Conservation (phyloP, 371 early-diverging fungal genomes). For the Actinomortierella ambigua region DNA sequence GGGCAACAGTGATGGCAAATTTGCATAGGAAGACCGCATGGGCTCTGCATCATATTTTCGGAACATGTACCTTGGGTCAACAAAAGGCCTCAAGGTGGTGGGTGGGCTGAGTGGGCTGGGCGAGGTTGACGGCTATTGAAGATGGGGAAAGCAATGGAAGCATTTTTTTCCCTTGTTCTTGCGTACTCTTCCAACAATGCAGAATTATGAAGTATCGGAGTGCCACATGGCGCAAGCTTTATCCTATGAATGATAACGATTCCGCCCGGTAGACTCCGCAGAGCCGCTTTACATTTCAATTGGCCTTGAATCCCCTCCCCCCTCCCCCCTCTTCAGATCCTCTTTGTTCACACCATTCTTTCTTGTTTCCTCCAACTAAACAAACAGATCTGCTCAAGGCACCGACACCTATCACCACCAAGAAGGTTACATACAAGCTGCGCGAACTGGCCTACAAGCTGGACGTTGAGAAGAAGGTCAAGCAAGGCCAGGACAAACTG, state of each 20-base stretch:
- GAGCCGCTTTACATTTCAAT: too few relatives aligned
- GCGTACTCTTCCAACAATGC: neutral
- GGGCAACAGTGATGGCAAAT: too few relatives aligned
- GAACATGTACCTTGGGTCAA: too few relatives aligned
- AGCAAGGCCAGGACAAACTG: slow-evolving; percentile 65
- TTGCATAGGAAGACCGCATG: too few relatives aligned
- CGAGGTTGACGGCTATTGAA: too few relatives aligned
- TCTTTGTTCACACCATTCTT: slow-evolving; percentile 1
- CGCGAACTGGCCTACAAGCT: slow-evolving; percentile 83
- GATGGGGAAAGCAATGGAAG: too few relatives aligned
- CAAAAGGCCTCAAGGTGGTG: too few relatives aligned
- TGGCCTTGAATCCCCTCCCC: neutral
- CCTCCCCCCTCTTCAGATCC: neutral
- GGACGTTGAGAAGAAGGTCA: slow-evolving; percentile 85
- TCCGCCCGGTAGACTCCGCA: too few relatives aligned
- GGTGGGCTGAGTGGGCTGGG: too few relatives aligned
- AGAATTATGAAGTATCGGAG: slow-evolving; percentile 12
- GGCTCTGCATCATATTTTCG: too few relatives aligned
- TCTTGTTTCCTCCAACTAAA: too few relatives aligned
- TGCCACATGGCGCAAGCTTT: slow-evolving; percentile 10
- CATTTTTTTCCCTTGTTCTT: neutral
- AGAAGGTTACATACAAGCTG: slow-evolving; percentile 85
- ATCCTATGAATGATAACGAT: slow-evolving; percentile 8
- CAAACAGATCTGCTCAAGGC: slow-evolving; percentile 65
- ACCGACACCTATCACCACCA: slow-evolving; percentile 75